Base-by-base conservation (phyloP, 495 filamentous ascomycete genomes). In the Neurospora sp. region DNA sequence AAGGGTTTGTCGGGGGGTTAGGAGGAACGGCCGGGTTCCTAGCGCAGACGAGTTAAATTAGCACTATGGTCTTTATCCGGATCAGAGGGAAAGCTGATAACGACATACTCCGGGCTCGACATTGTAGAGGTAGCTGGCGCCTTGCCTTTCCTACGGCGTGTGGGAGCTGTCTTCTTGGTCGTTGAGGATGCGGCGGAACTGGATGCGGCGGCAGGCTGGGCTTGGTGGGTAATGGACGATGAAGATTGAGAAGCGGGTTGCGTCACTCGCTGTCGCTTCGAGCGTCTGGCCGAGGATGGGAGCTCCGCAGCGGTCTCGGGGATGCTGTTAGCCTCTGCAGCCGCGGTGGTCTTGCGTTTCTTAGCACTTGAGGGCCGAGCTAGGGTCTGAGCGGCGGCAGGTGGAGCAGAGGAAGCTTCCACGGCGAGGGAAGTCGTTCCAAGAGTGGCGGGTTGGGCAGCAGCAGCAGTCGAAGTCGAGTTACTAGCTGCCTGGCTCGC, bases 101-200 rank as follows among this genome's bases (percentile, higher is more conserved):
- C 14, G 40, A 84, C 88, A 71, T 83, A 96, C 93, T 89, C 90
- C 80, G 91, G 88, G 85, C 90, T 92, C 83, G 94, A 94, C 94
- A 95, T 96, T 78, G 85, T 87, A 82, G 86, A 83, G 70, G 27
- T 65, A 65, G 53, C 53, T 65, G 89, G 79, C 79, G 86, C 83
- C 83, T 91, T 90, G 79, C 87, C 83, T 82, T 88, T 87, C 81
- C 82, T 86, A 76, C 87, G 89, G 71, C 89, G 89, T 72, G 87
- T 75, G 73, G 81, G 71, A 73, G 84, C 77, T 73, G 85, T 31
- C 53, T 65, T 75, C 72, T 83, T 74, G 69, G 82, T 72, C 68
- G 75, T 71, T 65, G 75, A 39, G 37, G 71, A 71, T 53, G 76
- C 69, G 69, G 80, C 37, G 44, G 77, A 39, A 70, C 73, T 70